Conservation (phyloP, 2,329 filamentous ascomycete species). For the Epichloe coenophiala region DNA sequence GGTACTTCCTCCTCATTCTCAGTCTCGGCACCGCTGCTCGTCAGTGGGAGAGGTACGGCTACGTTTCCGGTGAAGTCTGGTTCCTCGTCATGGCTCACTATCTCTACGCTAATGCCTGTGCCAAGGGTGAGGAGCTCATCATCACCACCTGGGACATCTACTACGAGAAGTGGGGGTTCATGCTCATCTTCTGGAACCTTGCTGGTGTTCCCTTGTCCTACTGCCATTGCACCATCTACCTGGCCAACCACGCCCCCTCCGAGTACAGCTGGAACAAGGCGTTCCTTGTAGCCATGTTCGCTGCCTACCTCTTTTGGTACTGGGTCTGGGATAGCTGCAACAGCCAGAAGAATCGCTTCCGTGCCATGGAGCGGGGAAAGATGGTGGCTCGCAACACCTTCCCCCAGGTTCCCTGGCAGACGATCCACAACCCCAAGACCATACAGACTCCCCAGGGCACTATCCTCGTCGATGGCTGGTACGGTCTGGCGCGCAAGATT, state of each 20-base stretch:
- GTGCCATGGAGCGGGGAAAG: constrained; percentile 63
- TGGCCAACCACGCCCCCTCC: constrained; percentile 69
- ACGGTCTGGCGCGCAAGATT: constrained; percentile 54
- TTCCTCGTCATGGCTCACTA: constrained; percentile 85
- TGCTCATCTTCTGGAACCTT: constrained; percentile 96
- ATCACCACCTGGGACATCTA: constrained; percentile 90
- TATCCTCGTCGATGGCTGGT: constrained; percentile 79
- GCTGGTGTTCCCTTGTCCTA: constrained; percentile 83
- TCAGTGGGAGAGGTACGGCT: constrained; percentile 76
- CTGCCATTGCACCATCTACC: constrained; percentile 84
- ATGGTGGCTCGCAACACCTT: constrained; percentile 62
- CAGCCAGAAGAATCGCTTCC: constrained; percentile 88
- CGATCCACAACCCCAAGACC: constrained; percentile 64
- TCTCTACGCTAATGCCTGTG: constrained; percentile 83
- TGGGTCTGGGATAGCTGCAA: constrained; percentile 89
- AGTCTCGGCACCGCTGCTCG: constrained; percentile 63
- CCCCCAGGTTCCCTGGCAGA: constrained; percentile 86
- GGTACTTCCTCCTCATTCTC: constrained; percentile 77
- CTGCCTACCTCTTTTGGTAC: constrained; percentile 69
- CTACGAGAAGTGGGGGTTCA: constrained; percentile 94
- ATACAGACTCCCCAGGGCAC: constrained; percentile 62
- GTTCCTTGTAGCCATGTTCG: constrained; percentile 50
- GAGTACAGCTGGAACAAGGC: constrained; percentile 65
- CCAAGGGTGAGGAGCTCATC: constrained; percentile 85
- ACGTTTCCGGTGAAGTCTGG: constrained; percentile 69